Percentiles rank a stretch among this genome's conserved stretches.
phyloP scores from a whole-genome alignment of 208 protist species.

The Wallacemonas collosoma region DNA sequence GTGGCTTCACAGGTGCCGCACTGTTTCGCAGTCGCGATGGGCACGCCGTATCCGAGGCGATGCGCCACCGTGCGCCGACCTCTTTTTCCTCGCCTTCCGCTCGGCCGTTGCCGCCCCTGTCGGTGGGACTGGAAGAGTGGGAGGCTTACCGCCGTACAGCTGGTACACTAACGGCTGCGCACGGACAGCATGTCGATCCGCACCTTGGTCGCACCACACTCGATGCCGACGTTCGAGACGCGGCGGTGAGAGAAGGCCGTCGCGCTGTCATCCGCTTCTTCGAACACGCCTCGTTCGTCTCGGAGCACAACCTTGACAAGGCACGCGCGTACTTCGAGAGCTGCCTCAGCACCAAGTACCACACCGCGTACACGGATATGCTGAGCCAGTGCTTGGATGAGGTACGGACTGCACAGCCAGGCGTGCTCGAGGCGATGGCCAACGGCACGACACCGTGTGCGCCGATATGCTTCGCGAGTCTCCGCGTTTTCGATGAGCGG shows the following conservation, averaged over 20 bases:
- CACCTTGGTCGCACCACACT: slow-evolving; percentile 27
- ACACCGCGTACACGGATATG: slow-evolving; percentile 34
- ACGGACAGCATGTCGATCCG: slow-evolving; percentile 12
- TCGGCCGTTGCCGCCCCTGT: slow-evolving; percentile 21
- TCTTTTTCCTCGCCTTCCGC: background rate
- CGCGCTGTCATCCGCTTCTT: slow-evolving; percentile 51
- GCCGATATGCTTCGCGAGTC: slow-evolving; percentile 35
- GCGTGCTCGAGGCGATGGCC: slow-evolving; percentile 11
- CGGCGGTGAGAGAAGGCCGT: slow-evolving; percentile 33
- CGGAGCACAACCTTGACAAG: slow-evolving; percentile 20
- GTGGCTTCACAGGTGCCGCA: slow-evolving; percentile 64
- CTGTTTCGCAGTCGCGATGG: slow-evolving; percentile 35
- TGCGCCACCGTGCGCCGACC: background rate
- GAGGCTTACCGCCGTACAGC: slow-evolving; percentile 34
- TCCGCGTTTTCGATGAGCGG: slow-evolving; percentile 14
- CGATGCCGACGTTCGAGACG: slow-evolving; percentile 3
- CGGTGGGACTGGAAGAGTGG: slow-evolving; percentile 51
- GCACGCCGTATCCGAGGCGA: slow-evolving; percentile 14
- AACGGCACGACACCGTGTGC: background rate
- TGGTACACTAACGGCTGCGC: background rate
- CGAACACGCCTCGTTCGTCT: slow-evolving; percentile 42
- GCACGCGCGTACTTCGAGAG: slow-evolving; percentile 30
- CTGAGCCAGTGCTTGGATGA: slow-evolving; percentile 30
- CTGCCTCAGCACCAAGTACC: slow-evolving; percentile 68
- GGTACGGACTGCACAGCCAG: background rate